Percentiles rank a stretch among this genome's conserved stretches.
phyloP scores from a whole-genome alignment of 129 eudicot species.

The Ambrosia trifida region DNA sequence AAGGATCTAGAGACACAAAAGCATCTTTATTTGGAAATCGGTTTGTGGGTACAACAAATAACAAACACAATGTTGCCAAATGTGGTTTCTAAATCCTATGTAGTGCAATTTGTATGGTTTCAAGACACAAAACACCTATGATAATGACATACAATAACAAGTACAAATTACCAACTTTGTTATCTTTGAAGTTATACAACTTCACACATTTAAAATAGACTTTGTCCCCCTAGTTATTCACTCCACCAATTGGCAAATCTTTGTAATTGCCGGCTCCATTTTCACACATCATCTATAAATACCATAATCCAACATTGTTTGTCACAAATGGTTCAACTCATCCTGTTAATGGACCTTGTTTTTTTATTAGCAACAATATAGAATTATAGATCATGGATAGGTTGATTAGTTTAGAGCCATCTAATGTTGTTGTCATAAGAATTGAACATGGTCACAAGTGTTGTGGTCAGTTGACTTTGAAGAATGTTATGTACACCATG shows the following conservation, averaged over 20 bases:
- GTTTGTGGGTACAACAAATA: constrained; percentile 12
- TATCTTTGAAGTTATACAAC: constrained; percentile 33
- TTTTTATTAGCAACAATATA: no score
- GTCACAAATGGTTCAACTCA: constrained; percentile 15
- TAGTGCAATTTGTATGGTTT: constrained; percentile 25
- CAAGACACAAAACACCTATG: constrained; percentile 29
- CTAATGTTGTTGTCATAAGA: constrained; percentile 60
- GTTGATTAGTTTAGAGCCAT: constrained; percentile 75
- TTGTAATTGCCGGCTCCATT: constrained; percentile 41
- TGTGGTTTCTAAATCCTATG: constrained; percentile 36
- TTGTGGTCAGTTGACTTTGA: constrained; percentile 57
- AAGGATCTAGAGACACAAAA: constrained; percentile 9
- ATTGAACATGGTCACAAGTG: constrained; percentile 65
- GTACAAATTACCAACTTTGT: constrained; percentile 34
- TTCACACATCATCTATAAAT: constrained; percentile 15
- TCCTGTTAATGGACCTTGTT: constrained; percentile 18
- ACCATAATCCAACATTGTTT: constrained; percentile 20
- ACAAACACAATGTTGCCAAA: constrained; percentile 32
- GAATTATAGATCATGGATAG: constrained; percentile 51
- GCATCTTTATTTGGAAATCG: constrained; percentile 23
- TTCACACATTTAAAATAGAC: constrained; percentile 14
- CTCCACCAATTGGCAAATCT: constrained; percentile 41
- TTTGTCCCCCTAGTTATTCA: constrained; percentile 34
- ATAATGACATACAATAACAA: constrained; percentile 29
- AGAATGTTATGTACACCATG: constrained; percentile 89